Conservation (phyloP, 2,329 filamentous ascomycete genomes). For the Chaetomium olivaceum region DNA sequence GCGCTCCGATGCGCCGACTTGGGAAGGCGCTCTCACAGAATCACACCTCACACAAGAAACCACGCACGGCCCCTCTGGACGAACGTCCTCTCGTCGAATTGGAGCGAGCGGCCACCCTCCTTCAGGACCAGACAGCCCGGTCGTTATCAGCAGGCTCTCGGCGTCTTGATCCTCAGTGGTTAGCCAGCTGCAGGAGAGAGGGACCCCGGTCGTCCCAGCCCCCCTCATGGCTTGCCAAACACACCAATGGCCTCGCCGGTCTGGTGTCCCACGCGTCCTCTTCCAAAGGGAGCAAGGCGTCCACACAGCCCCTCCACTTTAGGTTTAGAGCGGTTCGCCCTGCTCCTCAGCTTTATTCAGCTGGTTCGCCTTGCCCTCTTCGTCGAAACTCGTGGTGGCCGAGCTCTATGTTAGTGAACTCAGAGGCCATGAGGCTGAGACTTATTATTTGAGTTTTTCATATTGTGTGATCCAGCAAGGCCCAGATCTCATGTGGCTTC, state of each 20-base stretch:
- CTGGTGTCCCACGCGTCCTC: slow-evolving; percentile 14
- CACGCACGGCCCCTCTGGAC: slow-evolving; percentile 15
- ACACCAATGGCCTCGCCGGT: slow-evolving; percentile 4
- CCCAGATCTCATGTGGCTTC: slow-evolving; percentile 6
- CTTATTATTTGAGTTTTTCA: neutral
- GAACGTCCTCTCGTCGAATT: slow-evolving; percentile 16
- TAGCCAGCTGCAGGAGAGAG: slow-evolving; percentile 5
- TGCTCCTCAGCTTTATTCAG: slow-evolving; percentile 29
- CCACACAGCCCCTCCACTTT: slow-evolving; percentile 16
- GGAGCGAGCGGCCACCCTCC: slow-evolving; percentile 24
- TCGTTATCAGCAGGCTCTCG: slow-evolving; percentile 24
- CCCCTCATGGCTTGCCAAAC: slow-evolving; percentile 1
- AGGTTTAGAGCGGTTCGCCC: slow-evolving; percentile 21
- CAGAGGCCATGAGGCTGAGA: neutral
- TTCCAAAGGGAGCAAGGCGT: slow-evolving; percentile 13
- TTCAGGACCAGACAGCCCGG: slow-evolving; percentile 14
- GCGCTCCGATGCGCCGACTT: slow-evolving; percentile 21
- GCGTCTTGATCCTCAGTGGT: slow-evolving; percentile 16
- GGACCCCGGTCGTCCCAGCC: slow-evolving; percentile 6
- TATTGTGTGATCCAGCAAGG: neutral
- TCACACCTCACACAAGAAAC: slow-evolving; percentile 8
- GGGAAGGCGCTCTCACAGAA: slow-evolving; percentile 17
- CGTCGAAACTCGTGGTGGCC: neutral
- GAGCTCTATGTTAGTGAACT: neutral
- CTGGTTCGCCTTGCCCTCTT: slow-evolving; percentile 25